Base-by-base conservation (phyloP, 495 filamentous ascomycete genomes). In the Pseudotulostoma volvatum region DNA sequence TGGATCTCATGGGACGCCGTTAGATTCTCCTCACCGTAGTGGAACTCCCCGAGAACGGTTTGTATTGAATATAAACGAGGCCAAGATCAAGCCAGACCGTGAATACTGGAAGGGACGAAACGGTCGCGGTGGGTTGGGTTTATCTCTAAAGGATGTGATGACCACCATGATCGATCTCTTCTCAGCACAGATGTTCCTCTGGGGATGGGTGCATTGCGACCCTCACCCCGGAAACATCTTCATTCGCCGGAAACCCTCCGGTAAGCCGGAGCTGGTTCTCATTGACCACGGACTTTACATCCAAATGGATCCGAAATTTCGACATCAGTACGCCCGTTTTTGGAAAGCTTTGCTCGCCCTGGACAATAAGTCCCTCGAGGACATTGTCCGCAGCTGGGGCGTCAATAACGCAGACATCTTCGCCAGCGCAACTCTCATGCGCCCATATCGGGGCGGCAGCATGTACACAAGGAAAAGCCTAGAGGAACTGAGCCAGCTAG, bases 221-320 rank as follows among this genome's bases (percentile, higher is more conserved):
- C 88, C 88, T 2, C 88, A 97, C 49, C 90, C 90, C 0, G 88
- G 88, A 0, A 97, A 97, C 56, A 92, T 97, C 50, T 92, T 97
- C 60, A 80, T 95, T 50, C 74, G 88, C 1, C 81, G 90, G 1
- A 64, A 82, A 14, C 84, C 86, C 2, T 74, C 64, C 20, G 88
- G 88, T 20, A 70, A 79, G 30, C 68, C 90, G 1, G 85, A 97
- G 55, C 67, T 97, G 13, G 86, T 95, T 1, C 77, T 97, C 7
- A 94, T 97, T 48, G 88, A 97, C 58, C 88, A 97, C 54, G 88
- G 88, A 0, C 70, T 97, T 19, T 97, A 97, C 57, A 82, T 97
- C 38, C 78, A 79, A 52, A 88, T 94, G 77, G 67, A 72, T 18
- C 77, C 83, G 7, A 64, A 74, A 46, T 93, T 95, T 60, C 71